Conservation (phyloP, 495 filamentous ascomycete species). For the Podospora sp. region DNA sequence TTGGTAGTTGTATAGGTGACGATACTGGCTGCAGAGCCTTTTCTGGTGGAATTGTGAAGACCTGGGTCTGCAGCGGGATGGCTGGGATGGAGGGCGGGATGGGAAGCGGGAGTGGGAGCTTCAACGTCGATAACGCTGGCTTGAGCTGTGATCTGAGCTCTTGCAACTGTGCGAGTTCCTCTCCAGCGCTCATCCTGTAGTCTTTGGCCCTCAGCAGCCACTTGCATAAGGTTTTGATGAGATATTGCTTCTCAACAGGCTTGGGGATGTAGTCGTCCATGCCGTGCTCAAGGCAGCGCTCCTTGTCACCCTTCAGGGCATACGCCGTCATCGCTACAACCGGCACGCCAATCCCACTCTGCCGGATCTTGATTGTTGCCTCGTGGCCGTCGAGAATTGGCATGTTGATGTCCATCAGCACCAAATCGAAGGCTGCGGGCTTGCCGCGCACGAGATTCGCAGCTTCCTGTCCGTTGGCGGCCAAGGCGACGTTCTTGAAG, state of each 20-base stretch:
- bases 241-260: slow-evolving; percentile 53
- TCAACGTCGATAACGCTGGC: not conserved
- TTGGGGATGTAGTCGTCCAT: slow-evolving; percentile 68
- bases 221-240: slow-evolving; percentile 45
- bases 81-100: not conserved
- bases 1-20: too few relatives aligned
- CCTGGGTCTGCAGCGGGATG: not conserved
- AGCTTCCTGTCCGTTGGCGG: slow-evolving; percentile 60
- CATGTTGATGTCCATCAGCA: slow-evolving; percentile 60
- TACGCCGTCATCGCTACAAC: slow-evolving; percentile 69
- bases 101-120: not conserved
- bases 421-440: slow-evolving; percentile 54
- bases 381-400: slow-evolving; percentile 50
- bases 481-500: slow-evolving; percentile 56
- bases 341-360: slow-evolving; percentile 48
- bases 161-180: not conserved
- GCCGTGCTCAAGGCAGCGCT: slow-evolving; percentile 59
- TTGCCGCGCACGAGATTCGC: slow-evolving; percentile 55
- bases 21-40: too few relatives aligned
- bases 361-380: slow-evolving; percentile 43
- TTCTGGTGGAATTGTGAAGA: not conserved
- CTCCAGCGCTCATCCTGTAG: slow-evolving; percentile 7
- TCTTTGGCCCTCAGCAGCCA: slow-evolving; percentile 41
- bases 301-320: slow-evolving; percentile 62
- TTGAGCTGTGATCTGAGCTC: not conserved